phyloP scores from a whole-genome alignment of 1,284 basidiomycete genomes.

The Ustanciosporium gigantosporum region DNA sequence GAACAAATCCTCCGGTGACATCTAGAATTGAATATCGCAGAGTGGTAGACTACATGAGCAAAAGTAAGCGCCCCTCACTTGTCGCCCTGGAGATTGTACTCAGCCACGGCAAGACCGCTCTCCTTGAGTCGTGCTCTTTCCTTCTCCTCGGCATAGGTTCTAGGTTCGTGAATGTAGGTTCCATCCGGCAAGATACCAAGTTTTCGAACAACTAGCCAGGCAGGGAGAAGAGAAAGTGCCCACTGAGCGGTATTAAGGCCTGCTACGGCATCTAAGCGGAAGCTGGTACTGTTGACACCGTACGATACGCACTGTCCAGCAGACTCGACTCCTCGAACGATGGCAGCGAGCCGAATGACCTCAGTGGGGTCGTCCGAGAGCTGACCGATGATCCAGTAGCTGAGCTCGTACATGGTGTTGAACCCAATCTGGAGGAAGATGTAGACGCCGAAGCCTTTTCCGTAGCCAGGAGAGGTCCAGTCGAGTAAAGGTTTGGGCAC shows the following conservation, averaged over 20 bases:
- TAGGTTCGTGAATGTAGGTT: constrained; percentile 32
- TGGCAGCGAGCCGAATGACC: constrained; percentile 51
- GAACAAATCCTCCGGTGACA: too few relatives aligned
- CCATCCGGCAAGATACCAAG: constrained; percentile 46
- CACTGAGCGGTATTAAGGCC: constrained; percentile 55
- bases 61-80: too few relatives aligned
- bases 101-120: constrained; percentile 11
- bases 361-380: constrained; percentile 42
- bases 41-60: too few relatives aligned
- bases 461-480: constrained; percentile 55
- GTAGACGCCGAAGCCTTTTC: constrained; percentile 50
- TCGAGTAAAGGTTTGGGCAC: constrained; percentile 37
- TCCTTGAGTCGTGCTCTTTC: constrained; percentile 29
- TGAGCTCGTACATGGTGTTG: constrained; percentile 51
- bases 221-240: constrained; percentile 41
- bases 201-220: constrained; percentile 52
- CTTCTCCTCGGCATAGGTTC: constrained; percentile 38
- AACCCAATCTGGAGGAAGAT: constrained; percentile 54
- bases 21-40: too few relatives aligned
- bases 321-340: constrained; percentile 54
- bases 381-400: constrained; percentile 52
- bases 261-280: constrained; percentile 49
- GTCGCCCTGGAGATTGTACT: constrained; percentile 29
- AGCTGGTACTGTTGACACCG: constrained; percentile 52
- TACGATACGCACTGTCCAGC: constrained; percentile 57